phyloP scores from a whole-genome alignment of 805 yeast genomes.

The Wickerhamomyces xylosicus region DNA sequence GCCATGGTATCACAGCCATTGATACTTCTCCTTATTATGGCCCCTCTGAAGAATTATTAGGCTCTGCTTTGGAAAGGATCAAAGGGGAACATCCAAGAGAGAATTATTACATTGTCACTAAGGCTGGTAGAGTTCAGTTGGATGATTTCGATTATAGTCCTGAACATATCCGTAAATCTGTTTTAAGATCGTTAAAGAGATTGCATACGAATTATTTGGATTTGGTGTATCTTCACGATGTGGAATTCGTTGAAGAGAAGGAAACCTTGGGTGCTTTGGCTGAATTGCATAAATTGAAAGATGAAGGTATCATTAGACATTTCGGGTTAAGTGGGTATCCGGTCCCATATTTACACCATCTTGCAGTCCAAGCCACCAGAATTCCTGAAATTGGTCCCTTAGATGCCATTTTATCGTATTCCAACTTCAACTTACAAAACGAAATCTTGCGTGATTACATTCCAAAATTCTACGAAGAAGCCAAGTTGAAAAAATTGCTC shows the following conservation, averaged over 20 bases:
- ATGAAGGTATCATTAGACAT: conserved; percentile 48
- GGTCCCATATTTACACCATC: conserved; percentile 47
- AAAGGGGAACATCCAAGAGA: conserved; percentile 40
- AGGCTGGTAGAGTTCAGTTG: conserved; percentile 67
- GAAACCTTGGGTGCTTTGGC: conserved; percentile 53
- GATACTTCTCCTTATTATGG: conserved; percentile 96
- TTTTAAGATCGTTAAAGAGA: conserved; percentile 56
- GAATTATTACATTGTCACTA: conserved; percentile 63
- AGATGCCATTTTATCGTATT: conserved; percentile 71
- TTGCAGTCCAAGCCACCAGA: conserved; percentile 30
- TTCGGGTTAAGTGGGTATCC: conserved; percentile 89
- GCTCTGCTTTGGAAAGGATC: conserved; percentile 43
- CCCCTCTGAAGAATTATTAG: conserved; percentile 68
- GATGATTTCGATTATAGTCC: conserved; percentile 71
- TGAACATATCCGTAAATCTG: conserved; percentile 47
- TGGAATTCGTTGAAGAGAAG: conserved; percentile 60
- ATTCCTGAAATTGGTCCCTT: conserved; percentile 44
- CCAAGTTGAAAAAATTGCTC: conserved; percentile 47
- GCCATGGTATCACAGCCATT: conserved; percentile 60
- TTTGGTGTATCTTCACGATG: conserved; percentile 78
- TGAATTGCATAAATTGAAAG: conserved; percentile 48
- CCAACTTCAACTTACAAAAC: conserved; percentile 78
- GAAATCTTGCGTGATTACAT: conserved; percentile 35
- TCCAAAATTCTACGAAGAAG: conserved; percentile 37
- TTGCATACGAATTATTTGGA: conserved; percentile 64